phyloP scores from a whole-genome alignment of 495 filamentous ascomycete genomes.

The Cercophora sp. region DNA sequence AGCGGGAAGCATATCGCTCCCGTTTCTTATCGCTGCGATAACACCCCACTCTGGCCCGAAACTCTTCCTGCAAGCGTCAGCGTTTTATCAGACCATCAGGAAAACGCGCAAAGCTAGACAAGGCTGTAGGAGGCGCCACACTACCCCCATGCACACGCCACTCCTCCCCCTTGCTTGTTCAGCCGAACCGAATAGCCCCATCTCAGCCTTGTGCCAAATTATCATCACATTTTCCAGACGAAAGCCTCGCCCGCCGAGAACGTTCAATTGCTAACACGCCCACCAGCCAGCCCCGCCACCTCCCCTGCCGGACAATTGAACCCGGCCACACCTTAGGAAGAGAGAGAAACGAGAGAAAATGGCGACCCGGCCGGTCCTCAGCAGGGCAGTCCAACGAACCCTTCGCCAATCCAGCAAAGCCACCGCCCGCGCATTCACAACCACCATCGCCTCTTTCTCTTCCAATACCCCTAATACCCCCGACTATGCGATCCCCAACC shows the following conservation, averaged over 20 bases:
- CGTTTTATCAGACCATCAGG: slow-evolving; percentile 13
- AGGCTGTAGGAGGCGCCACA: slow-evolving; percentile 5
- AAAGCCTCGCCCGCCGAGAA: too few relatives aligned
- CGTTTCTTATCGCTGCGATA: slow-evolving; percentile 13
- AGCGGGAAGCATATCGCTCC: background rate
- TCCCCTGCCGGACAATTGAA: too few relatives aligned
- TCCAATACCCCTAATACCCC: slow-evolving; percentile 8
- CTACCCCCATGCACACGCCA: too few relatives aligned
- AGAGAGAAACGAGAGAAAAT: too few relatives aligned
- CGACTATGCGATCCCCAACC: slow-evolving; percentile 36
- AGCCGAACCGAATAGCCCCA: too few relatives aligned
- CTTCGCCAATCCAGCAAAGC: background rate
- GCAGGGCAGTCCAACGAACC: too few relatives aligned
- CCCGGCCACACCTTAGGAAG: too few relatives aligned
- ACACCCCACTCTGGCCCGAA: slow-evolving; percentile 4
- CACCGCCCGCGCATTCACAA: slow-evolving; percentile 1
- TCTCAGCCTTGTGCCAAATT: slow-evolving; percentile 16
- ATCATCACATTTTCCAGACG: background rate
- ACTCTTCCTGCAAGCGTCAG: too few relatives aligned
- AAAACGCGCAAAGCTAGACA: background rate
- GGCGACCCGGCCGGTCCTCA: too few relatives aligned
- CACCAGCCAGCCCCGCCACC: too few relatives aligned
- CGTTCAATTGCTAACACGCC: too few relatives aligned
- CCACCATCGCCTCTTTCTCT: background rate
- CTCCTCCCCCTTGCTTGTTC: too few relatives aligned